Evolutionary conservation across 2,329 filamentous ascomycete genomes (phyloP).

Genomic region (Aaosphaeria pasadenensis): DNA sequence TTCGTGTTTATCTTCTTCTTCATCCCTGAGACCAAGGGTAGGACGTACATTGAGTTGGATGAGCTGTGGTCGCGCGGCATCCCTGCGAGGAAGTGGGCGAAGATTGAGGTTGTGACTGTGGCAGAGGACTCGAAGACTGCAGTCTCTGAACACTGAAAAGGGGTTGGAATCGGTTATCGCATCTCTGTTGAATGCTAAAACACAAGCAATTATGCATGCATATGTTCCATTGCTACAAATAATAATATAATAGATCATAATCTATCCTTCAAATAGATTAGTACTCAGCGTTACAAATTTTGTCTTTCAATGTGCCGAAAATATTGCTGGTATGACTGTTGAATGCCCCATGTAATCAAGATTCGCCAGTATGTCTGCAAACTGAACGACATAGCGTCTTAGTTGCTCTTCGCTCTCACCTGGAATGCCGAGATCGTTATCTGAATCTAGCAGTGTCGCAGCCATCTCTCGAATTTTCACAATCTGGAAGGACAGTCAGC

Average conservation of each 20-base stretch:
- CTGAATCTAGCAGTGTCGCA: slow-evolving; percentile 8
- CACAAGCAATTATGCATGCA: too few species aligned
- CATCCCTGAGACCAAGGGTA: slow-evolving; percentile 71
- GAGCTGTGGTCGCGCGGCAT: slow-evolving; percentile 8
- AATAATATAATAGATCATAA: not conserved
- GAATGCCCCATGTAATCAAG: slow-evolving; percentile 12
- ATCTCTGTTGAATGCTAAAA: too few species aligned
- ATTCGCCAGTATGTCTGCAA: slow-evolving; percentile 11
- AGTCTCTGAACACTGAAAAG: too few species aligned
- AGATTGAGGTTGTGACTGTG: slow-evolving; percentile 8
- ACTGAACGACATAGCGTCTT: slow-evolving; percentile 8
- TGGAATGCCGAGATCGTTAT: slow-evolving; percentile 4
- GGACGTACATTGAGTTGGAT: slow-evolving; percentile 62
- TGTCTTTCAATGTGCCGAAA: slow-evolving; percentile 1
- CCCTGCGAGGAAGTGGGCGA: slow-evolving; percentile 9
- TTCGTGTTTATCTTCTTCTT: slow-evolving; percentile 76
- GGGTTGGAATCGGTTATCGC: too few species aligned
- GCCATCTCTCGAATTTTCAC: slow-evolving; percentile 15
- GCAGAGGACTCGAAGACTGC: not conserved
- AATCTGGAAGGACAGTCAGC: slow-evolving; percentile 5
- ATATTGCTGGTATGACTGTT: slow-evolving; percentile 6
- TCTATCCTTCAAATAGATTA: not conserved
- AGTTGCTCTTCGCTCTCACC: slow-evolving; percentile 10
- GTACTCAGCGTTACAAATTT: not conserved
- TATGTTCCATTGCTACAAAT: too few species aligned